These are phyloP conservation scores for Penicillium sp. DNA, from an alignment of 2,329 filamentous ascomycete species.

Conservation along the genomic window DNA sequence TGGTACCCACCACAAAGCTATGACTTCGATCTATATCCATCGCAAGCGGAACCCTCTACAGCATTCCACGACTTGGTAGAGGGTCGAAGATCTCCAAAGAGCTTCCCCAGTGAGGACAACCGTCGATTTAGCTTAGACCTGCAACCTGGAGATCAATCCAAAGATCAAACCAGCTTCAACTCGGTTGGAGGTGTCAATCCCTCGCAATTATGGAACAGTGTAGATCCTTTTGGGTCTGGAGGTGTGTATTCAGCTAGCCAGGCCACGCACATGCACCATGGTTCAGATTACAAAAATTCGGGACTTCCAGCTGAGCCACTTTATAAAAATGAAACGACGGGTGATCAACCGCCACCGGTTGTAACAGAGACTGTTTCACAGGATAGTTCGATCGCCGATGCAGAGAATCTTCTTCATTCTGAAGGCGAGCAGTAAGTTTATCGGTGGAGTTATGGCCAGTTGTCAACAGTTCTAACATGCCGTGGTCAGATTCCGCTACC, in stretches of 20 bases:
- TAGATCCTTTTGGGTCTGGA: background rate
- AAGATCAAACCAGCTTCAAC: background rate
- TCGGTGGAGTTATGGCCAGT: no score
- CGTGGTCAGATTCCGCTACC: conserved; percentile 2
- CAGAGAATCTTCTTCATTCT: no score
- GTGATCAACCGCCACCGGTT: no score
- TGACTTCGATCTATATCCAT: background rate
- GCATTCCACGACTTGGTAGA: background rate
- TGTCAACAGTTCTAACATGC: no score
- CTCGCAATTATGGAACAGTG: background rate
- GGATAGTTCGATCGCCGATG: no score
- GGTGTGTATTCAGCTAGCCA: background rate
- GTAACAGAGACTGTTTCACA: no score
- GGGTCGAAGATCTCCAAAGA: background rate
- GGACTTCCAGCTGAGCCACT: no score
- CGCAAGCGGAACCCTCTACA: background rate
- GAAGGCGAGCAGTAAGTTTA: background rate
- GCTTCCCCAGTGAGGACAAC: background rate
- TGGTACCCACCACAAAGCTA: background rate
- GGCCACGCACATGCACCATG: background rate
- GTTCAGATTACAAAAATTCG: background rate
- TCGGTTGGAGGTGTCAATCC: background rate
- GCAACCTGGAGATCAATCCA: background rate
- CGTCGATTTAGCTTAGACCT: background rate
- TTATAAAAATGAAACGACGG: no score